A percentile compares a stretch with the other conserved stretches of the same genome.
phyloP scores from a whole-genome alignment of 2,329 filamentous ascomycete species.

The Exophiala sp. region DNA sequence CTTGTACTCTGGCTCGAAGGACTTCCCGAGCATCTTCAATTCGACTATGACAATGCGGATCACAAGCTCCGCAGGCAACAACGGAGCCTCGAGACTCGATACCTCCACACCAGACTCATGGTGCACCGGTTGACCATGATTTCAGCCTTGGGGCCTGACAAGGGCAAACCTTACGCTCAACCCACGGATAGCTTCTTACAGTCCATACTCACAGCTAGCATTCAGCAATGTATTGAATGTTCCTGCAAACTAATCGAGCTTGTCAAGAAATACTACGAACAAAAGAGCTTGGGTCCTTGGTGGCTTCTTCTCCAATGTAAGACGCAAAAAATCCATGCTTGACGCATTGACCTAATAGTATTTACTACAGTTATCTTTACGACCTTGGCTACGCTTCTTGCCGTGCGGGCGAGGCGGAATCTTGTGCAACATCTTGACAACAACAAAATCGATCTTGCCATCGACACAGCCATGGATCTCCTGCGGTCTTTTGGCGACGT shows the following conservation, averaged over 20 bases:
- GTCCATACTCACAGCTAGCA: neutral
- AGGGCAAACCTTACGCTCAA: neutral
- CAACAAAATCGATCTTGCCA: neutral
- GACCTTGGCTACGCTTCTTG: too few species aligned
- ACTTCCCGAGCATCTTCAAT: neutral
- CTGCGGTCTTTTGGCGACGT: constrained; percentile 6
- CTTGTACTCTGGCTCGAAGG: too few species aligned
- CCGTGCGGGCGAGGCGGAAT: neutral
- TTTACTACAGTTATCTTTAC: too few species aligned
- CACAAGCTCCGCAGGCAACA: constrained; percentile 6
- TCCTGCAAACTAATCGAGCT: neutral
- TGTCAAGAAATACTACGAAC: constrained; percentile 1
- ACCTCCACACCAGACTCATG: constrained; percentile 6
- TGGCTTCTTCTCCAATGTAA: too few species aligned
- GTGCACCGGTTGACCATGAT: too few species aligned
- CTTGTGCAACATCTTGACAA: neutral
- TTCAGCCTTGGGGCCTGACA: neutral
- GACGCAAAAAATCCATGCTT: too few species aligned
- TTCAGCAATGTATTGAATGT: constrained; percentile 3
- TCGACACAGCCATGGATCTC: constrained; percentile 1
- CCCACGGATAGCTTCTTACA: neutral
- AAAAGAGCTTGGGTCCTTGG: neutral
- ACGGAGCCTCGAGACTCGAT: constrained; percentile 3
- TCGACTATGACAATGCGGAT: neutral
- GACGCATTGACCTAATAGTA: too few species aligned